Evolutionary conservation across 495 filamentous ascomycete genomes (phyloP).

Genomic region (Daldinia decipiens): DNA sequence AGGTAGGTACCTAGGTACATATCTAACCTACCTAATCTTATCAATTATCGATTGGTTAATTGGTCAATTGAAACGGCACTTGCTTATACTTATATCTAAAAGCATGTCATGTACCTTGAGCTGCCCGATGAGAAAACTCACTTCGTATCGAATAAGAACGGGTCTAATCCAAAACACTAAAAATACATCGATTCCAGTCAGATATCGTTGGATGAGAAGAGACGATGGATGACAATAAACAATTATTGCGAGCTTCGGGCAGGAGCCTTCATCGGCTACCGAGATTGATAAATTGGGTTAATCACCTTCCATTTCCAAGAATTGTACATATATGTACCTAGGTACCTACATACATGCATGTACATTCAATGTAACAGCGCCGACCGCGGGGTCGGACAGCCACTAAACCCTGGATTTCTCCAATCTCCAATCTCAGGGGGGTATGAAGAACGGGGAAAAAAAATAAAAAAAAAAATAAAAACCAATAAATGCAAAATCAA

Average conservation of each 20-base stretch:
- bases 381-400: neutral
- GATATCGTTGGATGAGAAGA: neutral
- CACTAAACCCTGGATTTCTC: slow-evolving; percentile 1
- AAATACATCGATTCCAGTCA: slow-evolving; percentile 10
- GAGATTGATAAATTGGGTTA: slow-evolving; percentile 1
- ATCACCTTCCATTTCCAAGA: slow-evolving; percentile 22
- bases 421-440: neutral
- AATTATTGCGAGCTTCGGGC: slow-evolving; percentile 17
- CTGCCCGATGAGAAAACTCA: slow-evolving; percentile 1
- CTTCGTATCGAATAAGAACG: slow-evolving; percentile 16
- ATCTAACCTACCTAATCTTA: neutral
- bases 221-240: neutral
- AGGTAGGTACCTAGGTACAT: too few species aligned
- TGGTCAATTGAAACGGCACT: too few species aligned
- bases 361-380: neutral
- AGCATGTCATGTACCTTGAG: neutral
- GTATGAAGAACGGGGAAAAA: too few species aligned
- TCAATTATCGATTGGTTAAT: slow-evolving; percentile 6
- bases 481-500: slow-evolving; percentile 9
- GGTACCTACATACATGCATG: neutral
- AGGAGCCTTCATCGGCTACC: slow-evolving; percentile 23
- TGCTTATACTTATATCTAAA: too few species aligned
- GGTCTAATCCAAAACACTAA: slow-evolving; percentile 22
- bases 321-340: slow-evolving; percentile 9
- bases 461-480: too few species aligned